phyloP scores from a whole-genome alignment of 257 asterid species.

The Petunia secreta region DNA sequence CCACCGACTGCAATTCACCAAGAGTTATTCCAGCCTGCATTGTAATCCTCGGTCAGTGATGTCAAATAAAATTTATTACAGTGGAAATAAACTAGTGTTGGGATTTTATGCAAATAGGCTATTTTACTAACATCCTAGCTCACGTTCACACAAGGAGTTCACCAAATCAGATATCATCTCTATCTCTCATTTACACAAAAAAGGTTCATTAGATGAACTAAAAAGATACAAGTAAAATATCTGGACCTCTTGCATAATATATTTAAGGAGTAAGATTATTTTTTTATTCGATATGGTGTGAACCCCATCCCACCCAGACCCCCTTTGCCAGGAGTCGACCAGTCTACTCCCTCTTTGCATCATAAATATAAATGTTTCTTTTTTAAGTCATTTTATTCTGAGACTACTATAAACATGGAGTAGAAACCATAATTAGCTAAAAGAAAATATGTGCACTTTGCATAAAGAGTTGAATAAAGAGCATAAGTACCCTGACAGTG shows the following conservation, averaged over 20 bases:
- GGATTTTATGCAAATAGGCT: background rate
- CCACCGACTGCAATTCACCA: slow-evolving; percentile 86
- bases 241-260: background rate
- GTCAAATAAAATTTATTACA: background rate
- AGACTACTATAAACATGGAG: background rate
- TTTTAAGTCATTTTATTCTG: background rate
- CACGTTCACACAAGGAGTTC: slow-evolving; percentile 13
- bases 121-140: background rate
- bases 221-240: background rate
- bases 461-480: slow-evolving; percentile 20
- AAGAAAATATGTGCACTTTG: background rate
- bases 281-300: background rate
- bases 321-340: background rate
- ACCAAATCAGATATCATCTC: background rate
- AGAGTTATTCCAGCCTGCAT: slow-evolving; percentile 91
- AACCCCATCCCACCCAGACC: background rate
- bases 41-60: background rate
- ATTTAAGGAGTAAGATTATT: background rate
- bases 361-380: background rate
- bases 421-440: background rate
- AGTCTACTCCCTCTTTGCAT: background rate
- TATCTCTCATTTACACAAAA: background rate
- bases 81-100: background rate
- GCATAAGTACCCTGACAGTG: slow-evolving; percentile 76
- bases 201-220: background rate